A percentile compares a stretch with the other conserved stretches of the same genome.
Conservation (phyloP, 768 basidiomycete species). For the Amanita jacksonii region DNA sequence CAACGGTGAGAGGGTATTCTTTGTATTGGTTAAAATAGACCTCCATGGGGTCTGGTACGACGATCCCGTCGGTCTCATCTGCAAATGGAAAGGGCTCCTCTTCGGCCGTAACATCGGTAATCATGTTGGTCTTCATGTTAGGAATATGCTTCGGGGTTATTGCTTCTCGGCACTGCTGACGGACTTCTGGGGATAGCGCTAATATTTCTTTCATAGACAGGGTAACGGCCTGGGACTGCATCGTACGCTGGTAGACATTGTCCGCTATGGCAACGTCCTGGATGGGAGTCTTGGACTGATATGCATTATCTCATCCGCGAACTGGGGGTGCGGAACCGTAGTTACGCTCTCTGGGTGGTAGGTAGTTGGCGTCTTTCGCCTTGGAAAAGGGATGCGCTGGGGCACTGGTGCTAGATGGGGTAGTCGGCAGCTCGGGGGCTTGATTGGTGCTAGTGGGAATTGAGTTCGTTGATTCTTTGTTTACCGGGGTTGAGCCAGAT, state of each 20-base stretch:
- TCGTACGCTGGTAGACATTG: conserved; percentile 10
- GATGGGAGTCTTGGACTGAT: conserved; percentile 12
- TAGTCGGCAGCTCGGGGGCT: too few species aligned
- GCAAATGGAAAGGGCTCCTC: too few species aligned
- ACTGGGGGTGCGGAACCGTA: too few species aligned
- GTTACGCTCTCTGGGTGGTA: conserved; percentile 11
- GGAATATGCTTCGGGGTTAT: conserved; percentile 10
- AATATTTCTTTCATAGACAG: conserved; percentile 15
- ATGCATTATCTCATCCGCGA: conserved; percentile 10
- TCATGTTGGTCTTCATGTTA: neutral
- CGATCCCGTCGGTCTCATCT: too few species aligned
- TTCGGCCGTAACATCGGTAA: neutral
- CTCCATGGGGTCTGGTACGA: too few species aligned
- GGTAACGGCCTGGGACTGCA: conserved; percentile 12
- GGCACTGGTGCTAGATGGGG: too few species aligned
- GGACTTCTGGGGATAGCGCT: conserved; percentile 14
- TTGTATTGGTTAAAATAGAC: too few species aligned
- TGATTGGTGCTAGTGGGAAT: too few species aligned
- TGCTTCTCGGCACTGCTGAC: conserved; percentile 11
- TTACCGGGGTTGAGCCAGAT: too few species aligned
- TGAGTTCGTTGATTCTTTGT: too few species aligned
- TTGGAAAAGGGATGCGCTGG: conserved; percentile 11
- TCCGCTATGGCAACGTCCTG: conserved; percentile 14
- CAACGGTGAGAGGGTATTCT: too few species aligned
- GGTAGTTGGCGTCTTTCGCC: conserved; percentile 13